These are phyloP conservation scores for Fusarium nodosum DNA, from an alignment of 2,329 filamentous ascomycete species.

Conservation along the genomic window DNA sequence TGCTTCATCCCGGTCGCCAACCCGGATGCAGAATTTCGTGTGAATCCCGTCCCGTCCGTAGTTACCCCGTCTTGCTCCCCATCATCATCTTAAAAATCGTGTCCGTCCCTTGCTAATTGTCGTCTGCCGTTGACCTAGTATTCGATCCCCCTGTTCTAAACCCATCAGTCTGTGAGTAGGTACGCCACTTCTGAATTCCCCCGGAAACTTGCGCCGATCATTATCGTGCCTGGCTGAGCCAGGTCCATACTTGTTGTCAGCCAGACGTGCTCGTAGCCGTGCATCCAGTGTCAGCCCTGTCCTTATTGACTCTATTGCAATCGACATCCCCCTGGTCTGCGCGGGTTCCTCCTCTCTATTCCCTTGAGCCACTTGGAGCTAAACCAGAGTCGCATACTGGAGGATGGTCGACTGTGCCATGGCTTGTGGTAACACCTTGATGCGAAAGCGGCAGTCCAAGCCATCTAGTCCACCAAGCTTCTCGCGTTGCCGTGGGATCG, in stretches of 20 bases:
- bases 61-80: constrained; percentile 27
- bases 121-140: constrained; percentile 27
- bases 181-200: constrained; percentile 47
- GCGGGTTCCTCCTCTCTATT: constrained; percentile 35
- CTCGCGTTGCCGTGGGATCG: constrained; percentile 37
- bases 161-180: constrained; percentile 38
- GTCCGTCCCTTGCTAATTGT: constrained; percentile 27
- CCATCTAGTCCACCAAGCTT: constrained; percentile 38
- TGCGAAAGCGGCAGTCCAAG: constrained; percentile 44
- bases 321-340: constrained; percentile 30
- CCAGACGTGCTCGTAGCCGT: constrained; percentile 47
- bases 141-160: constrained; percentile 35
- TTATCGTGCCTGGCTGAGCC: constrained; percentile 48
- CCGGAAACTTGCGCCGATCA: constrained; percentile 49
- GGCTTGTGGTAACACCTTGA: constrained; percentile 39
- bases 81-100: constrained; percentile 44
- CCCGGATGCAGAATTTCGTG: constrained; percentile 22
- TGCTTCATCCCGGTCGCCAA: constrained; percentile 30
- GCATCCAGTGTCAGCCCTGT: constrained; percentile 50
- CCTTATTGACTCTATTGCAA: constrained; percentile 42
- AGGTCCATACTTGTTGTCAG: constrained; percentile 44
- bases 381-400: constrained; percentile 35
- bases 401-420: constrained; percentile 29
- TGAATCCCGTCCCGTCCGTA: constrained; percentile 31
- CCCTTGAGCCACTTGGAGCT: constrained; percentile 30